These are phyloP conservation scores for Heimioporus sp. DNA, from an alignment of 768 basidiomycete species.

Conservation along the genomic window DNA sequence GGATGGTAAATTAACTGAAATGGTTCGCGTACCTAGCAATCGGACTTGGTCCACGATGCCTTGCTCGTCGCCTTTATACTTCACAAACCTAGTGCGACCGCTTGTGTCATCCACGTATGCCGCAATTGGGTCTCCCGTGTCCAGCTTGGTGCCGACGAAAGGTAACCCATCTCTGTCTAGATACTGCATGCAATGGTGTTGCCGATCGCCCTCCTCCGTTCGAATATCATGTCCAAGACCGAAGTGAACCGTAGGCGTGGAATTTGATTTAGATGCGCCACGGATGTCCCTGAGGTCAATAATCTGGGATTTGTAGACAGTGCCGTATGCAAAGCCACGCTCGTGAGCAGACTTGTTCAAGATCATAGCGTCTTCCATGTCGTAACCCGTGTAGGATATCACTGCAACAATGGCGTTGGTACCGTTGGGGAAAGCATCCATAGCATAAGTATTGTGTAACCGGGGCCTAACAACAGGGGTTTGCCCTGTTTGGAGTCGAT, in stretches of 20 bases:
- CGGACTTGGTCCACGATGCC: constrained; percentile 91
- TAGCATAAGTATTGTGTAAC: constrained; percentile 91
- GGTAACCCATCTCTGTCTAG: constrained; percentile 88
- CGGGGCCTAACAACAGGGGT: constrained; percentile 91
- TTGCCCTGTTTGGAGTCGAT: constrained; percentile 93
- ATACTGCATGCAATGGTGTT: constrained; percentile 46
- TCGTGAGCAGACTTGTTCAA: constrained; percentile 98
- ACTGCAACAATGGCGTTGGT: constrained; percentile 99
- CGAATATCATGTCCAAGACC: constrained; percentile 79
- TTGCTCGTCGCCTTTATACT: constrained; percentile 95
- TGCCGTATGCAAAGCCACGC: constrained; percentile 95
- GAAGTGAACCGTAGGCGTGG: constrained; percentile 80
- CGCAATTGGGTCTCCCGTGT: constrained; percentile 76
- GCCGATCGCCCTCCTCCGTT: constrained; percentile 44
- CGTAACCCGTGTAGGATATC: constrained; percentile 99
- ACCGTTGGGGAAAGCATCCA: constrained; percentile 98
- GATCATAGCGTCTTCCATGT: constrained; percentile 99
- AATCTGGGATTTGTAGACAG: constrained; percentile 92
- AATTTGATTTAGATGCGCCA: constrained; percentile 56
- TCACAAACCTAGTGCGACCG: constrained; percentile 79
- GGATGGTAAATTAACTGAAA: neutral
- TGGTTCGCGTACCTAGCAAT: constrained; percentile 61
- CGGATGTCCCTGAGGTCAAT: constrained; percentile 83
- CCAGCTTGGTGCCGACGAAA: constrained; percentile 64
- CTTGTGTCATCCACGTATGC: constrained; percentile 87